phyloP scores from a whole-genome alignment of 176 grass and related monocot species.

The Juncus effusus region DNA sequence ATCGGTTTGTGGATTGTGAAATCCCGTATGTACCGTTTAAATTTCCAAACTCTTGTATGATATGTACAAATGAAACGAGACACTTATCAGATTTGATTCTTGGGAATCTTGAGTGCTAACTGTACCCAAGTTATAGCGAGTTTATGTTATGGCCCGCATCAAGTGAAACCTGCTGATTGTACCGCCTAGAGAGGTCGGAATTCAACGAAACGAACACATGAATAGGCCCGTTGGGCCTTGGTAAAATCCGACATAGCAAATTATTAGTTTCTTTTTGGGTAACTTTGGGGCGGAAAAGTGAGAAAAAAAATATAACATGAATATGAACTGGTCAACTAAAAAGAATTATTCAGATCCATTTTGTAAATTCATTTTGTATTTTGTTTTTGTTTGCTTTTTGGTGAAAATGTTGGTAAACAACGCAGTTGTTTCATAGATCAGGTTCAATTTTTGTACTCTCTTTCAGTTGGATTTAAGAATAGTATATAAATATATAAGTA shows the following conservation, averaged over 20 bases:
- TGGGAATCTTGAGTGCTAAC: constrained; percentile 16
- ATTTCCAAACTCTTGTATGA: constrained; percentile 77
- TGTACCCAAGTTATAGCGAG: constrained; percentile 43
- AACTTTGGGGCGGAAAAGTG: constrained; percentile 38
- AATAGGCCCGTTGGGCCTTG: constrained; percentile 37
- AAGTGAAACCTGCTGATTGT: constrained; percentile 46
- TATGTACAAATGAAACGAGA: constrained; percentile 8
- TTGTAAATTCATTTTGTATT: no score
- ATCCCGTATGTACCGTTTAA: constrained; percentile 88
- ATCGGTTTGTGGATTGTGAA: constrained; percentile 83
- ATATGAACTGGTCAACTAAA: background rate
- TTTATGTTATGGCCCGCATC: constrained; percentile 50
- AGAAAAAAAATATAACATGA: constrained; percentile 3
- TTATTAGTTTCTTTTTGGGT: constrained; percentile 35
- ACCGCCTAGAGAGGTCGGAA: constrained; percentile 56
- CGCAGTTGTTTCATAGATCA: no score
- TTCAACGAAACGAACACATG: constrained; percentile 57
- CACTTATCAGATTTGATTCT: no score
- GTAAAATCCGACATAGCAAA: constrained; percentile 56
- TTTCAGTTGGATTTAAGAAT: no score
- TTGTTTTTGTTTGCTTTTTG: no score
- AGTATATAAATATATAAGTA: no score
- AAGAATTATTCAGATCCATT: no score
- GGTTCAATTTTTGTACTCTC: no score
- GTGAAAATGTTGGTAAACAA: no score